Percentiles rank a stretch among this genome's conserved stretches.
Evolutionary conservation across 805 yeast genomes (phyloP).

Genomic region (Hanseniaspora pseudoguilliermondii): DNA sequence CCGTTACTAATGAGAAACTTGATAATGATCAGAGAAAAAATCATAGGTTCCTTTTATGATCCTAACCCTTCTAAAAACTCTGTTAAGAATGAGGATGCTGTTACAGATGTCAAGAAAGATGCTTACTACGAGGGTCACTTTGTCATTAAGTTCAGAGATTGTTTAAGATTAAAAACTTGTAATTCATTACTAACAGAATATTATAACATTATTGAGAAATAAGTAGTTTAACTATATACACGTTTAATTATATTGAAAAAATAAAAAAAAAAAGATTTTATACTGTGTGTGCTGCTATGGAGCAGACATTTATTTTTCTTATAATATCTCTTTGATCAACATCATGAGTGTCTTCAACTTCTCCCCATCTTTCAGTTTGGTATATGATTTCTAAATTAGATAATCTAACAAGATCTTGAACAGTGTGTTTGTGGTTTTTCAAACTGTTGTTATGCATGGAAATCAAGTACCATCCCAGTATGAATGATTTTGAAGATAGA

Average conservation of each 20-base stretch:
- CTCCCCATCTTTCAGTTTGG: slow-evolving; percentile 93
- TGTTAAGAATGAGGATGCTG: slow-evolving; percentile 16
- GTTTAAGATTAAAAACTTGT: slow-evolving; percentile 41
- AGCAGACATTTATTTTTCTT: slow-evolving; percentile 70
- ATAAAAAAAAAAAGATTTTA: neutral
- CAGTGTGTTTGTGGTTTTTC: slow-evolving; percentile 29
- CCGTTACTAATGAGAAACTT: slow-evolving; percentile 64
- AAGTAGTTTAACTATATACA: neutral
- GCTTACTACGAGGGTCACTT: slow-evolving; percentile 55
- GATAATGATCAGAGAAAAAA: slow-evolving; percentile 55
- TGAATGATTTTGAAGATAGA: slow-evolving; percentile 69
- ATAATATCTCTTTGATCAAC: slow-evolving; percentile 86
- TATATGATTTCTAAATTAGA: slow-evolving; percentile 70
- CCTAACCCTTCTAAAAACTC: slow-evolving; percentile 19
- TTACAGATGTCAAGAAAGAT: slow-evolving; percentile 26
- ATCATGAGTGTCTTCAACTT: slow-evolving; percentile 96
- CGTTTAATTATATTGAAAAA: neutral
- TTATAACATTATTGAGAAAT: slow-evolving; percentile 17
- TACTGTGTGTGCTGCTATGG: slow-evolving; percentile 34
- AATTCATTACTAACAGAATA: slow-evolving; percentile 30
- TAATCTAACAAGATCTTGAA: slow-evolving; percentile 63
- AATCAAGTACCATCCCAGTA: slow-evolving; percentile 62
- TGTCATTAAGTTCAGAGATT: slow-evolving; percentile 48
- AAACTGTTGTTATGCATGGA: slow-evolving; percentile 28
- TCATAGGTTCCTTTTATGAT: slow-evolving; percentile 38